phyloP scores from a whole-genome alignment of 495 filamentous ascomycete genomes.

The Sabuloglossum arenarium region DNA sequence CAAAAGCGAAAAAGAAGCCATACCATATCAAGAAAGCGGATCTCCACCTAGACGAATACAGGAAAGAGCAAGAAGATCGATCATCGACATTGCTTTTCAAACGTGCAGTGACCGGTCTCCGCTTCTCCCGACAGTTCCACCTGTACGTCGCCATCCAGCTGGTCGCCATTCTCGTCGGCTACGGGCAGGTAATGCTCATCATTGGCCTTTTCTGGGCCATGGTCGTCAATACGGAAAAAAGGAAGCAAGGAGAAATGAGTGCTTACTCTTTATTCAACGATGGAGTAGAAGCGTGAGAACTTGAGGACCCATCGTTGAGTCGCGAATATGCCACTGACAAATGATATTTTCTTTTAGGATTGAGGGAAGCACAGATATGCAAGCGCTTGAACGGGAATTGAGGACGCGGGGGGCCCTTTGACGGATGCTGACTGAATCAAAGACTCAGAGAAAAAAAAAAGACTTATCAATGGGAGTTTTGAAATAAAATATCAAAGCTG shows the following conservation, averaged over 20 bases:
- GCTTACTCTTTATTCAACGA: slow-evolving; percentile 18
- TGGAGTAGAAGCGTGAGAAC: slow-evolving; percentile 13
- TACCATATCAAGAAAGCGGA: slow-evolving; percentile 16
- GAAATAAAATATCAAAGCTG: no score
- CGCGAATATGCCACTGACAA: neutral
- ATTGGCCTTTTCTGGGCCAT: slow-evolving; percentile 19
- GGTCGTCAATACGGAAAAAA: slow-evolving; percentile 15
- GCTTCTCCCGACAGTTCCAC: slow-evolving; percentile 17
- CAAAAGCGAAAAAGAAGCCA: slow-evolving; percentile 11
- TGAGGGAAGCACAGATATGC: neutral
- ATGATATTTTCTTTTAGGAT: neutral
- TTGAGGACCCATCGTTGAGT: neutral
- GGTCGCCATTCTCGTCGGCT: slow-evolving; percentile 12
- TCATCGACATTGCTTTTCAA: slow-evolving; percentile 14
- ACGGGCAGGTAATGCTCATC: slow-evolving; percentile 16
- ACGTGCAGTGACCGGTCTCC: slow-evolving; percentile 10
- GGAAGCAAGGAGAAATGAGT: slow-evolving; percentile 16
- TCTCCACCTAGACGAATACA: slow-evolving; percentile 17
- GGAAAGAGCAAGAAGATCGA: slow-evolving; percentile 14
- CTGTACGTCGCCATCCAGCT: slow-evolving; percentile 14
- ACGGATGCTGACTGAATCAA: neutral
- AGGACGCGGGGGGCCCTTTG: neutral
- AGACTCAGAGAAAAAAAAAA: neutral
- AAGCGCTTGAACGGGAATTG: neutral
- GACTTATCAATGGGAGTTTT: neutral